phyloP scores from a whole-genome alignment of 495 filamentous ascomycete genomes.

The Trypethelium eluteriae region DNA sequence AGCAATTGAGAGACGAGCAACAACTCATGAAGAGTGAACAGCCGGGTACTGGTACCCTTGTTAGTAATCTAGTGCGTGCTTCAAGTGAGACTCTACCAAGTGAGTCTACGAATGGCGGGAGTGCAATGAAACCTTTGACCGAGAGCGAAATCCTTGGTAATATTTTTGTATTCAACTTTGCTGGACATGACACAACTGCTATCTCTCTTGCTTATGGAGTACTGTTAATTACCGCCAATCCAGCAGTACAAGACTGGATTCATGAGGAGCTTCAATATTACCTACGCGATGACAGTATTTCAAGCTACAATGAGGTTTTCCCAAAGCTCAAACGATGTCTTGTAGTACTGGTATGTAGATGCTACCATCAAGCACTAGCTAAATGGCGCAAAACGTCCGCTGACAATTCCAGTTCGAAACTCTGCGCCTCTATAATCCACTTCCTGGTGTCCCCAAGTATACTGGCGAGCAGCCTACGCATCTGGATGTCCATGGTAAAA shows the following conservation, averaged over 20 bases:
- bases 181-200: constrained; percentile 47
- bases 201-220: constrained; percentile 40
- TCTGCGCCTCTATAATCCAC: constrained; percentile 3
- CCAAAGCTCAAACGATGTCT: not conserved
- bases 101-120: not conserved
- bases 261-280: constrained; percentile 31
- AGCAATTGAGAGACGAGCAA: not conserved
- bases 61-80: constrained; percentile 7
- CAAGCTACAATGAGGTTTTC: not conserved
- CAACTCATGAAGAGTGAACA: not conserved
- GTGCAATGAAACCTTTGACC: not conserved
- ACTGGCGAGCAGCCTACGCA: not conserved
- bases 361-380: not conserved
- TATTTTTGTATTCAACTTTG: constrained; percentile 44
- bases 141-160: constrained; percentile 43
- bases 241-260: constrained; percentile 24
- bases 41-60: not conserved
- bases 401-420: not conserved
- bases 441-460: not conserved
- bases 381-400: not conserved
- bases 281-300: constrained; percentile 24
- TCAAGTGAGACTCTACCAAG: not conserved
- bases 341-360: not conserved
- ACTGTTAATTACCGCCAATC: constrained; percentile 38
- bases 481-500: constrained; percentile 27